Evolutionary conservation across 495 filamentous ascomycete species (phyloP).

Genomic region (Ramalina peruviana): DNA sequence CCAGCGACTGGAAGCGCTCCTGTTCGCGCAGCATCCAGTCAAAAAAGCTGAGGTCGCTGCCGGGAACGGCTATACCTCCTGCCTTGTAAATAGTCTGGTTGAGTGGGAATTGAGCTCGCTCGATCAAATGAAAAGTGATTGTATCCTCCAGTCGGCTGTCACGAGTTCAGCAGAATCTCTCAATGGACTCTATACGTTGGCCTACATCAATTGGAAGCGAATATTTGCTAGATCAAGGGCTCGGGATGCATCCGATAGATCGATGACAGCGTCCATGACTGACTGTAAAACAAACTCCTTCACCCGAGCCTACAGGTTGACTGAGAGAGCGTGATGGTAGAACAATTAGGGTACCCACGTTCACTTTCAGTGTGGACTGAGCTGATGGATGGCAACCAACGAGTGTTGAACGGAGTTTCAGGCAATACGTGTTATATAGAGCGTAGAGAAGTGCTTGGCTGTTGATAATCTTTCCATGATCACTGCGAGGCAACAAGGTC

Average conservation of each 20-base stretch:
- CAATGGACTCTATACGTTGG: not conserved
- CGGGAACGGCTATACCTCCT: constrained; percentile 69
- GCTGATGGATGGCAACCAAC: too few species aligned
- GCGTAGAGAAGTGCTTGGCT: too few species aligned
- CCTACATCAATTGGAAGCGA: constrained; percentile 89
- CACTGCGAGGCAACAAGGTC: too few species aligned
- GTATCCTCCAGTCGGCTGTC: constrained; percentile 88
- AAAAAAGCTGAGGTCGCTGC: constrained; percentile 59
- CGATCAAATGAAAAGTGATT: constrained; percentile 96
- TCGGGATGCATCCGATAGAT: constrained; percentile 67
- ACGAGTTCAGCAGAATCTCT: not conserved
- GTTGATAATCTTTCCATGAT: too few species aligned
- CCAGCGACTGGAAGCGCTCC: constrained; percentile 81
- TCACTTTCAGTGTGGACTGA: too few species aligned
- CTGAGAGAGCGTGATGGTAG: too few species aligned
- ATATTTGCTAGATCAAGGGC: constrained; percentile 86
- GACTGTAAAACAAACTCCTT: too few species aligned
- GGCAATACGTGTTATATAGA: too few species aligned
- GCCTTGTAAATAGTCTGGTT: constrained; percentile 78
- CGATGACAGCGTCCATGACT: constrained; percentile 79
- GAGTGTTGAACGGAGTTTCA: too few species aligned
- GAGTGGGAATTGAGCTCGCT: constrained; percentile 91
- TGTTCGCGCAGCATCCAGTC: constrained; percentile 88
- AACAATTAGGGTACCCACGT: too few species aligned
- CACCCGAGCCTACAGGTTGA: too few species aligned